Evolutionary conservation across 1,284 basidiomycete genomes (phyloP).

Genomic region (Schizophyllum amplum): DNA sequence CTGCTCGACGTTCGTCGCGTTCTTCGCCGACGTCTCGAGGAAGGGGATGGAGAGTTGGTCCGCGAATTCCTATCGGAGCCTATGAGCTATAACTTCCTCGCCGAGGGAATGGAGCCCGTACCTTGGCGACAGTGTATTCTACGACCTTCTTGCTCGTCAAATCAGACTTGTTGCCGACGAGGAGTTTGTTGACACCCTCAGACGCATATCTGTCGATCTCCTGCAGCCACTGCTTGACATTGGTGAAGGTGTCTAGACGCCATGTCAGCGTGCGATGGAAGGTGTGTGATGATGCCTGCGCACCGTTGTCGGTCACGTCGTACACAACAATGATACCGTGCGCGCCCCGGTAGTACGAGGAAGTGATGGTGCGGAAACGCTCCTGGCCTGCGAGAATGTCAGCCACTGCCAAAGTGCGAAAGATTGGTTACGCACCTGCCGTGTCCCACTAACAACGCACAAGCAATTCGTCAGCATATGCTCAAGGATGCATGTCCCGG

Average conservation of each 20-base stretch:
- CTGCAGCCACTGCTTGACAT: constrained; percentile 99
- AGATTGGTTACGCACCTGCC: constrained; percentile 47
- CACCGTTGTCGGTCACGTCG: constrained; percentile 97
- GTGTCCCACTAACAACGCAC: constrained; percentile 78
- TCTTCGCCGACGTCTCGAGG: constrained; percentile 99
- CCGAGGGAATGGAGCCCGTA: constrained; percentile 22
- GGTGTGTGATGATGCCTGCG: constrained; percentile 13
- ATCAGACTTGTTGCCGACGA: constrained; percentile 99
- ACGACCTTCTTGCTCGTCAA: constrained; percentile 99
- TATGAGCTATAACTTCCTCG: neutral
- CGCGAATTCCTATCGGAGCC: constrained; percentile 74
- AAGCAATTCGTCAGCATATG: constrained; percentile 13
- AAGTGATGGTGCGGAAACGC: constrained; percentile 96
- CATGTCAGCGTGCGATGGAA: constrained; percentile 1
- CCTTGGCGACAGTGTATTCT: constrained; percentile 96
- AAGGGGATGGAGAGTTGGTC: constrained; percentile 94
- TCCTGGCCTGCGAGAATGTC: constrained; percentile 65
- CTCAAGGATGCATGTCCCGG: constrained; percentile 6
- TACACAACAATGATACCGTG: constrained; percentile 99
- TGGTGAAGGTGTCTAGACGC: constrained; percentile 83
- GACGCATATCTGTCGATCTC: constrained; percentile 99
- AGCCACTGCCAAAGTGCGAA: constrained; percentile 1
- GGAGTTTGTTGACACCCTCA: constrained; percentile 98
- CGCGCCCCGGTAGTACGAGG: constrained; percentile 94
- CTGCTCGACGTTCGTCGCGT: constrained; percentile 97